These are phyloP conservation scores for Xenosphaeropsis pyriputrescens DNA, from an alignment of 2,329 filamentous ascomycete genomes.

Conservation along the genomic window DNA sequence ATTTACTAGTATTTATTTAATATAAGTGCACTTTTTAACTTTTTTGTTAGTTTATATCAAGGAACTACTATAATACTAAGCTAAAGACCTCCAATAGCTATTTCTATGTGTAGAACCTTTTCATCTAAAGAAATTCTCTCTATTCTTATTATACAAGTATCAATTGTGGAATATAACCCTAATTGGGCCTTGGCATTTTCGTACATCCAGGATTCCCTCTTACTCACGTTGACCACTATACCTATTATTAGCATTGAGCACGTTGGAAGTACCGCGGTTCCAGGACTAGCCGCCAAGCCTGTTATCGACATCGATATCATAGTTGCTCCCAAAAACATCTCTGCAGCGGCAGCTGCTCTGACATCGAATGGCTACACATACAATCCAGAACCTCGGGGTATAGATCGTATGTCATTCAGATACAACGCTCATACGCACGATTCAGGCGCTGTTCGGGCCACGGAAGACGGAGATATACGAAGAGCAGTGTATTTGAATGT, in stretches of 20 bases:
- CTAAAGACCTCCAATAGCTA: no score
- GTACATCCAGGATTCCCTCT: no score
- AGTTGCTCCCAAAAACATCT: constrained; percentile 17
- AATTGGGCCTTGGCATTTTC: no score
- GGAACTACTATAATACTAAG: no score
- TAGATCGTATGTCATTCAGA: constrained; percentile 19
- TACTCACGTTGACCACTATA: not conserved
- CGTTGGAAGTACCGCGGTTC: constrained; percentile 34
- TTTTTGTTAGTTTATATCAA: no score
- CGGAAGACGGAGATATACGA: constrained; percentile 7
- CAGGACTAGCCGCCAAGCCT: constrained; percentile 31
- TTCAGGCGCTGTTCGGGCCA: not conserved
- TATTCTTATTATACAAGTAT: no score
- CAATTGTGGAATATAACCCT: no score
- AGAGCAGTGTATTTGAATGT: constrained; percentile 22
- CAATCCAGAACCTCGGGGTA: constrained; percentile 20
- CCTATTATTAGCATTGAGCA: constrained; percentile 22
- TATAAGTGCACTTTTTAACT: no score
- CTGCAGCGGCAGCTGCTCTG: constrained; percentile 16
- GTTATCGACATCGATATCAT: constrained; percentile 37
- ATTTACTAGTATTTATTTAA: no score
- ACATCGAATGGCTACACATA: constrained; percentile 18
- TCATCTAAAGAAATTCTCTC: no score
- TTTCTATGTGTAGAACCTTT: no score
- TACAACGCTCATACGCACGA: constrained; percentile 8